These are phyloP conservation scores for Pyrus hybrid DNA, from an alignment of 331 rosid species.

Conservation along the genomic window DNA sequence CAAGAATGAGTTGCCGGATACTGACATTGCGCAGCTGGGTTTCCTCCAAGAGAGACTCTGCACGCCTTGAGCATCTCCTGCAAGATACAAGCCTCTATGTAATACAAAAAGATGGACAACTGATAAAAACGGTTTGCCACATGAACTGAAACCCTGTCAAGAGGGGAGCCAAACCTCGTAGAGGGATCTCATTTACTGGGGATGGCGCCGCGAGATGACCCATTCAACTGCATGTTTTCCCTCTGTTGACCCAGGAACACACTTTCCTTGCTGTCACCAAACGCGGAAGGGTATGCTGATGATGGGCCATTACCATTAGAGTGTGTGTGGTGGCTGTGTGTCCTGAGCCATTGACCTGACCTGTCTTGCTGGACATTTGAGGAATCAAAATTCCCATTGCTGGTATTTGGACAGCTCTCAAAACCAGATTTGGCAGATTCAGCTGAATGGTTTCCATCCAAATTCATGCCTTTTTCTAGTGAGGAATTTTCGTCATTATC, in stretches of 20 bases:
- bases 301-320: slow-evolving; percentile 23
- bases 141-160: slow-evolving; percentile 13
- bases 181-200: slow-evolving; percentile 33
- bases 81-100: slow-evolving; percentile 12
- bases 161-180: slow-evolving; percentile 23
- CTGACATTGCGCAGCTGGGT: slow-evolving; percentile 20
- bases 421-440: slow-evolving; percentile 16
- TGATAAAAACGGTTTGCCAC: slow-evolving; percentile 1
- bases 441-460: slow-evolving; percentile 19
- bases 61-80: slow-evolving; percentile 38
- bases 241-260: slow-evolving; percentile 36
- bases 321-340: slow-evolving; percentile 22
- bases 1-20: slow-evolving; percentile 93
- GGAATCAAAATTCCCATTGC: slow-evolving; percentile 28
- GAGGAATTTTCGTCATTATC: slow-evolving; percentile 19
- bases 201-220: slow-evolving; percentile 40
- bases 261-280: slow-evolving; percentile 28
- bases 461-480: slow-evolving; percentile 18
- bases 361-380: slow-evolving; percentile 21
- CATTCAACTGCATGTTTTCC: slow-evolving; percentile 36
- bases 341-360: slow-evolving; percentile 22
- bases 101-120: neutral
- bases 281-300: slow-evolving; percentile 27
- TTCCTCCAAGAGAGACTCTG: slow-evolving; percentile 18
- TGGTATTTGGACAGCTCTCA: slow-evolving; percentile 5